These are phyloP conservation scores for Gossypium schwendimanii DNA, from an alignment of 441 rosid species.

Conservation along the genomic window DNA sequence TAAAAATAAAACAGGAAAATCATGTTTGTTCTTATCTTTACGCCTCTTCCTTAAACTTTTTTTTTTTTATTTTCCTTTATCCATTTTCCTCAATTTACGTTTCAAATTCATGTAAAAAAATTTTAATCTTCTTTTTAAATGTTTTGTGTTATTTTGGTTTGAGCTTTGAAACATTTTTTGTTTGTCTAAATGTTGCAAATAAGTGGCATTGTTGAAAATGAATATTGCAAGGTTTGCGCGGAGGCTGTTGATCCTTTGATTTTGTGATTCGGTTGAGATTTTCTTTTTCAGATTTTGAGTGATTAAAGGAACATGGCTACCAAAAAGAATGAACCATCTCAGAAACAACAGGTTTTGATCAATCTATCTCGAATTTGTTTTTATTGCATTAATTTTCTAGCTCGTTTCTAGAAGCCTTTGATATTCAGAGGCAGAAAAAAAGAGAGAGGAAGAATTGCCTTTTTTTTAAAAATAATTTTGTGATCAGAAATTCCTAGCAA, in stretches of 20 bases:
- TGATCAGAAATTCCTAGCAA: conserved; percentile 20
- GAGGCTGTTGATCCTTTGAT: conserved; percentile 6
- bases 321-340: conserved; percentile 30
- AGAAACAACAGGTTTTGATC: conserved; percentile 19
- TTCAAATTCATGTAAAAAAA: not conserved
- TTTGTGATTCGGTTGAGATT: not conserved
- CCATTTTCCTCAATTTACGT: conserved; percentile 2
- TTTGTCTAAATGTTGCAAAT: not conserved
- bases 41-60: not conserved
- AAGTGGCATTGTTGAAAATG: not conserved
- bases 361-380: not conserved
- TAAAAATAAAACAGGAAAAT: not conserved
- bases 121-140: not conserved
- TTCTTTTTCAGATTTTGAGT: conserved; percentile 11
- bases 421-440: not conserved
- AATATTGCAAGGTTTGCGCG: not conserved
- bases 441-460: not conserved
- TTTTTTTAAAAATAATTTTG: not conserved
- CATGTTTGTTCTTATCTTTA: conserved; percentile 2
- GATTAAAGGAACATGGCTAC: conserved; percentile 26
- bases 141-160: conserved; percentile 1
- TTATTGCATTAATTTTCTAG: not conserved
- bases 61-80: not conserved
- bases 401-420: not conserved
- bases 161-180: not conserved